Evolutionary conservation across 1,139 yeast genomes (phyloP).

Genomic region (Suhomyces bribrorum): DNA sequence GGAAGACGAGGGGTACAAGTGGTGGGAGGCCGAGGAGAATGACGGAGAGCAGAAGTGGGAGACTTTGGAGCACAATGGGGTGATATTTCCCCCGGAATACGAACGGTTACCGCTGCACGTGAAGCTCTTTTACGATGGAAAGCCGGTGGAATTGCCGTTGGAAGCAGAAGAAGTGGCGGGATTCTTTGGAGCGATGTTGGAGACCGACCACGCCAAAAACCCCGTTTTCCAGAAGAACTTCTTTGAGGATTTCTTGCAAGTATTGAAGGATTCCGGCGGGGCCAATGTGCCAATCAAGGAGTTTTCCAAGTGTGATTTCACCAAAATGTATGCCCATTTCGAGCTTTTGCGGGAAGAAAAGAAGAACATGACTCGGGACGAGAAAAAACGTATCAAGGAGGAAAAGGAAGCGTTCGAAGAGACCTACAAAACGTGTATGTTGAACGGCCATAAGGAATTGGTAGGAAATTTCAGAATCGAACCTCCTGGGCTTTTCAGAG

Average conservation of each 20-base stretch:
- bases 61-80: constrained; percentile 84
- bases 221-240: constrained; percentile 86
- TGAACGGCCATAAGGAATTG: constrained; percentile 88
- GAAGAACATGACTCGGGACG: constrained; percentile 64
- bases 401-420: constrained; percentile 80
- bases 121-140: constrained; percentile 72
- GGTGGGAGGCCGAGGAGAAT: constrained; percentile 81
- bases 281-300: constrained; percentile 54
- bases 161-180: constrained; percentile 98
- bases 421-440: constrained; percentile 72
- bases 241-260: constrained; percentile 72
- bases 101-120: constrained; percentile 83
- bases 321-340: constrained; percentile 70
- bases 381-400: constrained; percentile 68
- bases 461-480: constrained; percentile 93
- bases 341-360: constrained; percentile 73
- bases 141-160: constrained; percentile 68
- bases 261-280: constrained; percentile 69
- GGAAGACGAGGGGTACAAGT: constrained; percentile 64
- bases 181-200: constrained; percentile 84
- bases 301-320: constrained; percentile 76
- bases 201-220: constrained; percentile 85
- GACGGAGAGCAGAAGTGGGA: constrained; percentile 87
- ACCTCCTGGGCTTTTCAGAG: constrained; percentile 95
- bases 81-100: constrained; percentile 88